Conservation (phyloP, 768 basidiomycete genomes). For the Hygrophorus pudorinus region DNA sequence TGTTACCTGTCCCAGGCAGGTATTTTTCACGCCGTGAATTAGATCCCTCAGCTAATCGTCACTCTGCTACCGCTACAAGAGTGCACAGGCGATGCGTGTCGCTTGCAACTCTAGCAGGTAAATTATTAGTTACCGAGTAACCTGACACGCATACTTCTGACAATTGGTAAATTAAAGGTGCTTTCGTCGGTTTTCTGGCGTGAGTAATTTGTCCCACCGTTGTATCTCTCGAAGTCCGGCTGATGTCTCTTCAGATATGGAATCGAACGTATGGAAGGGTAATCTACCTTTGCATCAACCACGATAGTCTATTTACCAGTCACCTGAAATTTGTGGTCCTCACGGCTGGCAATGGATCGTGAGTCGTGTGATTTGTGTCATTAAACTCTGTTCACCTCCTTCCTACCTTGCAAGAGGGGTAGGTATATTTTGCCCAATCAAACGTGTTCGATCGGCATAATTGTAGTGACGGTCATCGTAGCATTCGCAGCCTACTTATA, state of each 20-base stretch:
- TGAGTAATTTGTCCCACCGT: slow-evolving; percentile 7
- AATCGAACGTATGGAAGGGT: slow-evolving; percentile 26
- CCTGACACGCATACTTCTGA: not conserved
- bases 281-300: not conserved
- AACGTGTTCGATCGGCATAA: not conserved
- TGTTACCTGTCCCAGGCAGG: too few species aligned
- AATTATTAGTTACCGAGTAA: slow-evolving; percentile 1
- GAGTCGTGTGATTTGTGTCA: slow-evolving; percentile 8
- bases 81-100: slow-evolving; percentile 33
- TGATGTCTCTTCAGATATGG: slow-evolving; percentile 8
- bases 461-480: slow-evolving; percentile 22
- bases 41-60: too few species aligned
- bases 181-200: slow-evolving; percentile 37
- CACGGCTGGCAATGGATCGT: slow-evolving; percentile 31
- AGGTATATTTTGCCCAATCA: slow-evolving; percentile 8
- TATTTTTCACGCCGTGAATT: too few species aligned
- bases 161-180: slow-evolving; percentile 15
- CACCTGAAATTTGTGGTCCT: slow-evolving; percentile 15
- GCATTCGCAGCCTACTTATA: slow-evolving; percentile 27
- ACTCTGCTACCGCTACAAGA: too few species aligned
- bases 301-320: not conserved
- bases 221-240: too few species aligned
- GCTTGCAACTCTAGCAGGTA: slow-evolving; percentile 41
- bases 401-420: slow-evolving; percentile 20
- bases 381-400: not conserved